phyloP scores from a whole-genome alignment of 2,329 filamentous ascomycete genomes.

The Ophiostoma fasciatum region DNA sequence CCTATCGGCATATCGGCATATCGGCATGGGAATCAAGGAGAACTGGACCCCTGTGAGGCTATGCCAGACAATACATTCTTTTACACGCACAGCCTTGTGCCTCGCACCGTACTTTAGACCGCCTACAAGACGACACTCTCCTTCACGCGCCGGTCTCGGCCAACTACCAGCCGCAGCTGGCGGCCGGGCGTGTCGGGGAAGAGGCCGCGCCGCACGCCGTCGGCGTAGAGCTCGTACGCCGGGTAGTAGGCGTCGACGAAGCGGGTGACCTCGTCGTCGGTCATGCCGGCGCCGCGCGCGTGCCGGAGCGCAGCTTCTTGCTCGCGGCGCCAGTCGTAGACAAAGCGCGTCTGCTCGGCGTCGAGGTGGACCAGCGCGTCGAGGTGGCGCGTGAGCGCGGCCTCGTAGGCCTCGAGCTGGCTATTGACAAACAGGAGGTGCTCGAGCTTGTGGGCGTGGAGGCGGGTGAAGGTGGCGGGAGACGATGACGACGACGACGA shows the following conservation, averaged over 20 bases:
- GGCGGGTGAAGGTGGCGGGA: not conserved
- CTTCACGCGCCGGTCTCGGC: constrained; percentile 43
- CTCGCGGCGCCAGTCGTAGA: constrained; percentile 73
- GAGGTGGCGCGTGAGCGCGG: constrained; percentile 29
- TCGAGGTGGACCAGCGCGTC: constrained; percentile 47
- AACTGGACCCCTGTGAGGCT: no score
- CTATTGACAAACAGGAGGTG: constrained; percentile 37
- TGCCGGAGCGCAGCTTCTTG: constrained; percentile 60
- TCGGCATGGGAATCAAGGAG: no score
- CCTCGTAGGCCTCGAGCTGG: constrained; percentile 30
- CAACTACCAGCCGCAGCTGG: constrained; percentile 49
- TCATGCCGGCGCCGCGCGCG: constrained; percentile 63
- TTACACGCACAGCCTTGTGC: no score
- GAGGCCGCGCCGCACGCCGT: constrained; percentile 41
- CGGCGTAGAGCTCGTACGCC: constrained; percentile 55
- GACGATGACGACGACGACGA: constrained; percentile 10
- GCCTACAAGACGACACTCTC: constrained; percentile 32
- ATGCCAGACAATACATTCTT: no score
- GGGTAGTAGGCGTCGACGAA: constrained; percentile 62
- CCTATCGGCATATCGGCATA: no score
- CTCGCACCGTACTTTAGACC: no score
- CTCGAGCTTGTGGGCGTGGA: constrained; percentile 33
- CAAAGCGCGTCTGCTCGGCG: constrained; percentile 56
- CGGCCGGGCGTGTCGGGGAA: constrained; percentile 38
- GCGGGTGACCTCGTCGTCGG: constrained; percentile 57